Base-by-base conservation (phyloP, 768 basidiomycete genomes). In the Russula sp. region DNA sequence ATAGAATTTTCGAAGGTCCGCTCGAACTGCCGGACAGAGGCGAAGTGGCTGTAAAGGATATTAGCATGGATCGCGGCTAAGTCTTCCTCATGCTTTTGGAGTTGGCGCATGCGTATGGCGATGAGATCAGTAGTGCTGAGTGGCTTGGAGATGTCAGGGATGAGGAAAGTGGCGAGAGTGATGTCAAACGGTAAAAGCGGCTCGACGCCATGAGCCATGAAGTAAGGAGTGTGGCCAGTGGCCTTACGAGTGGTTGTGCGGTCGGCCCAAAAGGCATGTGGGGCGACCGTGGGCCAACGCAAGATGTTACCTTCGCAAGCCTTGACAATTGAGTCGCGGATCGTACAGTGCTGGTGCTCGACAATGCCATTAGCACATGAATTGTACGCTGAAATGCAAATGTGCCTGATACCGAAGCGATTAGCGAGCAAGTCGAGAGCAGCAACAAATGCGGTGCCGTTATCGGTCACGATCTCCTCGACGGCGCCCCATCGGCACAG, bases 171-270 rank as follows among this genome's bases (percentile, higher is more conserved):
- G 52, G 67, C 3, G 41, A 29, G 22, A 65, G 59, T 32, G 58
- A 71, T 43, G 52, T 71, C 69, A 10, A 47, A 47, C 3, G 25
- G 46, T 3, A 29, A 25, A 10, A 47, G 9, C 9, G 22, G 25
- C 25, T 47, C 25, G 1, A 22, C 7, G 11, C 46, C 22, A 4
- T 47, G 46, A 2, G 25, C 41, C 41, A 41, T 41, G 41, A 11
- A 41, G 9, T 1, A 41, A 2, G 41, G 41, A 5, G 14, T 14
- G 41, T 41, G 41, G 70, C 70, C 69, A 0, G 70, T 73, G 0
- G 65, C 29, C 9, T 69, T 63, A 0, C 69, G 61, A 0, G 69
- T 59, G 0, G 76, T 76, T 1, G 77, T 66, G 0, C 71, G 56
- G 9, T 80, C 25, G 3, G 25, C 25, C 25, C 25, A 29, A 3